phyloP scores from a whole-genome alignment of 306 rosid genomes.

The Inga laurina region DNA sequence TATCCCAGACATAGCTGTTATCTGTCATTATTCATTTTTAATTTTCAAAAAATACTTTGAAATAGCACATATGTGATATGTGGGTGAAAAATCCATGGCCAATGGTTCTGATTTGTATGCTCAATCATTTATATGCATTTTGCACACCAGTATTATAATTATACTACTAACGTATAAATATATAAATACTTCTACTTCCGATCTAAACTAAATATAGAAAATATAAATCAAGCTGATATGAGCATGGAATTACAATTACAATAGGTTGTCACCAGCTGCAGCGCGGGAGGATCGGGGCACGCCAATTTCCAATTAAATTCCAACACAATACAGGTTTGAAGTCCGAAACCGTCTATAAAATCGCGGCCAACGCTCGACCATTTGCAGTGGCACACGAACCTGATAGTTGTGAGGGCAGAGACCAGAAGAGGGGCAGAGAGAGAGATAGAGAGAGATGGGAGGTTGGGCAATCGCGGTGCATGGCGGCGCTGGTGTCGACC shows the following conservation, averaged over 20 bases:
- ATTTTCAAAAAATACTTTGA: too few species aligned
- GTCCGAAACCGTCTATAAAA: constrained; percentile 39
- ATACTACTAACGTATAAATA: too few species aligned
- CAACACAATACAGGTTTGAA: constrained; percentile 6
- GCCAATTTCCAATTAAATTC: constrained; percentile 12
- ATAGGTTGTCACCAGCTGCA: neutral
- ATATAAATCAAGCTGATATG: neutral
- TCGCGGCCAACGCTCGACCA: neutral
- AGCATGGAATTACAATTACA: too few species aligned
- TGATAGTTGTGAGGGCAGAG: neutral
- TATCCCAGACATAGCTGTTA: too few species aligned
- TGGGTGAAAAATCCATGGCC: too few species aligned
- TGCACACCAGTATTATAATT: too few species aligned
- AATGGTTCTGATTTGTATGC: too few species aligned
- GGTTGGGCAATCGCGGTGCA: constrained; percentile 96
- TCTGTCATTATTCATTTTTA: too few species aligned
- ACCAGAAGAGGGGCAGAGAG: neutral
- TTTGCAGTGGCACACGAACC: neutral
- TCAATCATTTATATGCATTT: too few species aligned
- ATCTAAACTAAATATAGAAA: too few species aligned
- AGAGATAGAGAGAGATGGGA: constrained; percentile 40
- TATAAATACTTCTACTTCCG: too few species aligned
- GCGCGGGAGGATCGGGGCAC: neutral
- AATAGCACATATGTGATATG: too few species aligned
- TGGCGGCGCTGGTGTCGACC: constrained; percentile 99